A percentile compares a stretch with the other conserved stretches of the same genome.
phyloP scores from a whole-genome alignment of 2,329 filamentous ascomycete genomes.

The Verticillium alfalfae region DNA sequence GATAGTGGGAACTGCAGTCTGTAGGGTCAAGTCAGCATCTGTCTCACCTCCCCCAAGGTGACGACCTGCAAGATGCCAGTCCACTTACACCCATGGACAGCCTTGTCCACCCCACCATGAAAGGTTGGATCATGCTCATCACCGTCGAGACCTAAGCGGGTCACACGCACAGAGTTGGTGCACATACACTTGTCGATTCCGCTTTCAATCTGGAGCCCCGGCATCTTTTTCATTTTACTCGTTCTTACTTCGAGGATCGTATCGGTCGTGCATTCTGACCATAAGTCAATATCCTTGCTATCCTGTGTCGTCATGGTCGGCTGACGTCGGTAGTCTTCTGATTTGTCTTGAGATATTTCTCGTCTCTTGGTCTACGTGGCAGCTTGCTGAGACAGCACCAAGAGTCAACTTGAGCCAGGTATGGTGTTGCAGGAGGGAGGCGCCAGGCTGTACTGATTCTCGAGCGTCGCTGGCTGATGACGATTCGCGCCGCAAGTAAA shows the following conservation, averaged over 20 bases:
- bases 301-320: constrained; percentile 6
- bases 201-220: constrained; percentile 42
- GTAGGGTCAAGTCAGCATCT: not conserved
- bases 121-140: constrained; percentile 59
- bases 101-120: constrained; percentile 60
- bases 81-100: constrained; percentile 49
- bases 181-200: constrained; percentile 51
- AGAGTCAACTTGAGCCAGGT: too few relatives aligned
- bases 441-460: too few relatives aligned
- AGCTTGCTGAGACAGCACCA: too few relatives aligned
- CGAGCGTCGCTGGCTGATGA: too few relatives aligned
- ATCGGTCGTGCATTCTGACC: constrained; percentile 38
- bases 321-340: too few relatives aligned
- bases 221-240: constrained; percentile 50
- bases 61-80: not conserved
- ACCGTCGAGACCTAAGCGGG: constrained; percentile 43
- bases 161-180: constrained; percentile 37
- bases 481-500: too few relatives aligned
- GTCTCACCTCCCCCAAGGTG: not conserved
- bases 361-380: too few relatives aligned
- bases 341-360: too few relatives aligned
- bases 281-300: constrained; percentile 26
- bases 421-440: too few relatives aligned
- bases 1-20: constrained; percentile 58
- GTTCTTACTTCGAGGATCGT: constrained; percentile 51